Base-by-base conservation (phyloP, 1,284 basidiomycete genomes). In the Abortiporus biennis region DNA sequence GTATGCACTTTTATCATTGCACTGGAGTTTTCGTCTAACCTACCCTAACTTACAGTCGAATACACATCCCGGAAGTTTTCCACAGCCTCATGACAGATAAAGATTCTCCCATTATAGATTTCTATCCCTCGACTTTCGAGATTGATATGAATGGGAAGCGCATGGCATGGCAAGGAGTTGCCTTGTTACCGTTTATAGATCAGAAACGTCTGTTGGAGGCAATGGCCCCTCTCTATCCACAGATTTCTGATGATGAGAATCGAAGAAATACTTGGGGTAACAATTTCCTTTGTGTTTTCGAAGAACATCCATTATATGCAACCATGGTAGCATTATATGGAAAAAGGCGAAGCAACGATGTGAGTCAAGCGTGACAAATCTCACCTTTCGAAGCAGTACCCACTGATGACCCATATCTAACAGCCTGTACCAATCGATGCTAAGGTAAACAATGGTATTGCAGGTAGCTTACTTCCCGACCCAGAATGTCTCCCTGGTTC, bases 71-170 rank as follows among this genome's bases (percentile, higher is more conserved):
- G 0, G 61, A 71, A 21, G 75, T 80, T 1, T 94, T 96, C 71
- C 95, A 97, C 38, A 62, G 70, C 4, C 76, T 99, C 33, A 99
- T 99, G 96, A 81, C 74, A 3, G 77, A 89, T 2, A 75, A 83
- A 38, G 79, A 87, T 30, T 98, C 94, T 0, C 90, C 92, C 2
- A 97, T 98, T 61, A 80, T 92, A 50, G 96, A 99, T 59, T 99
- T 98, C 67, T 98, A 98, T 63, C 96, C 96, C 0, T 57, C 73
- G 4, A 80, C 86, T 15, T 99, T 99, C 62, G 80, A 94, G 54
- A 87, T 99, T 56, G 96, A 99, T 64, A 99, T 99, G 96, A 99
- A 99, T 59, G 96, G 96, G 48, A 99, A 99, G 68, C 92, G 91
- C 67, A 98, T 99, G 94, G 76, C 89, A 1, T 99, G 96, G 96